Evolutionary conservation across 2,329 filamentous ascomycete species (phyloP), one percentile per base, ranked within the genome.

Genomic region (Fusarium secorum): DNA sequence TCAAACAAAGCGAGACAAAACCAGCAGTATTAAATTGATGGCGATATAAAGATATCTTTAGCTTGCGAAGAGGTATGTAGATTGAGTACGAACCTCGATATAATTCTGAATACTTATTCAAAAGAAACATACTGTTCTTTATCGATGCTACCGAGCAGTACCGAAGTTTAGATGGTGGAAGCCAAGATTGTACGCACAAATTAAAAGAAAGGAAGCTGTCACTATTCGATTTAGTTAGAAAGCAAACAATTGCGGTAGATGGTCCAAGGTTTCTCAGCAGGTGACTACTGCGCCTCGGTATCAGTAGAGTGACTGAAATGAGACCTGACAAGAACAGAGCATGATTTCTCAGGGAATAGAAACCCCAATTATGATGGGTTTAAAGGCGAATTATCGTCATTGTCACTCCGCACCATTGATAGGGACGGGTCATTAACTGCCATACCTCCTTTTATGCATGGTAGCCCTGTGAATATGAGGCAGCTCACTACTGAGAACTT

Each of bases 371-470:
- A 62, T 48, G 55, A 38, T 67, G 26, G 35, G 15, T 42, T 48
- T 22, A 33, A 49, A 28, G 33, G 38, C 46, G 24, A 48, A 41
- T 63, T 52, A 33, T 55, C 28, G 53, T 61, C 52, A 72, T 58
- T 53, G 36, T 30, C 64, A 52, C 48, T 41, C 46, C 39, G 35
- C 45, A 48, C 63, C 54, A 57, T 51, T 38, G 30, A 35, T 45
- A 48, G 35, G 39, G 30, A 54, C 62, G 49, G 33, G 53, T 46
- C 28, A 38, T 24, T 11, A 56, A 57, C 26, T 49, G 42, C 33
- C 20, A 24, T 45, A 22, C 24, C 28, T 24, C 20, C 20, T 24
- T 26, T 58, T n/a, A n/a, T 32, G 22, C 32, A 15, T 41, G 28
- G 13, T 33, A 32, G 38, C 24, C 24, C 18, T 28, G 22, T 28